These are phyloP conservation scores for Aureobasidium uvarum DNA, from an alignment of 2,329 filamentous ascomycete genomes.

Conservation along the genomic window DNA sequence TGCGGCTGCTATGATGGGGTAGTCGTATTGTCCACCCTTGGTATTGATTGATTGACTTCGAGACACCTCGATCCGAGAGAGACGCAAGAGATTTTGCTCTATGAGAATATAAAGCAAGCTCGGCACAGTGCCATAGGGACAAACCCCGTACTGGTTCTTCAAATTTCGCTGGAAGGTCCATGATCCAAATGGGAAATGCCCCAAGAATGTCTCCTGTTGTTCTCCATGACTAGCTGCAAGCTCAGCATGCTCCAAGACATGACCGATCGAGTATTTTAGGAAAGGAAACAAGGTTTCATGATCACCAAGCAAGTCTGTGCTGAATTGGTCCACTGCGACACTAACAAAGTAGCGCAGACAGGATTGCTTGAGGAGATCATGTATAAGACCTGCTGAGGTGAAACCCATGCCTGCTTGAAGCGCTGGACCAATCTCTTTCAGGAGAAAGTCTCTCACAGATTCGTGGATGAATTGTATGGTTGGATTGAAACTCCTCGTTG, in stretches of 20 bases:
- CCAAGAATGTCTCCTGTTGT: not conserved
- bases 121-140: not conserved
- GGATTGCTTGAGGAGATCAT: not conserved
- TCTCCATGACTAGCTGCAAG: not conserved
- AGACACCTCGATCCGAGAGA: not conserved
- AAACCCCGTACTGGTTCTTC: not conserved
- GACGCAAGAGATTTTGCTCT: not conserved
- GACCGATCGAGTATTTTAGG: not conserved
- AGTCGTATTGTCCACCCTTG: not conserved
- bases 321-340: not conserved
- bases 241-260: not conserved
- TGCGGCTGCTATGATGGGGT: not conserved
- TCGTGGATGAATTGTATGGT: constrained; percentile 57
- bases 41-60: not conserved
- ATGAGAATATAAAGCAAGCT: not conserved
- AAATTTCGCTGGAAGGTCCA: not conserved
- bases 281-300: not conserved
- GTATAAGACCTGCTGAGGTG: not conserved
- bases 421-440: constrained; percentile 35
- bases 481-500: constrained; percentile 36
- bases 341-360: not conserved
- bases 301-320: no score
- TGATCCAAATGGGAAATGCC: not conserved
- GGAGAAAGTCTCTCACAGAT: constrained; percentile 51
- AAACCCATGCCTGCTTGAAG: not conserved